Conservation (phyloP, 2,329 filamentous ascomycete species). For the Elsinoe australis region DNA sequence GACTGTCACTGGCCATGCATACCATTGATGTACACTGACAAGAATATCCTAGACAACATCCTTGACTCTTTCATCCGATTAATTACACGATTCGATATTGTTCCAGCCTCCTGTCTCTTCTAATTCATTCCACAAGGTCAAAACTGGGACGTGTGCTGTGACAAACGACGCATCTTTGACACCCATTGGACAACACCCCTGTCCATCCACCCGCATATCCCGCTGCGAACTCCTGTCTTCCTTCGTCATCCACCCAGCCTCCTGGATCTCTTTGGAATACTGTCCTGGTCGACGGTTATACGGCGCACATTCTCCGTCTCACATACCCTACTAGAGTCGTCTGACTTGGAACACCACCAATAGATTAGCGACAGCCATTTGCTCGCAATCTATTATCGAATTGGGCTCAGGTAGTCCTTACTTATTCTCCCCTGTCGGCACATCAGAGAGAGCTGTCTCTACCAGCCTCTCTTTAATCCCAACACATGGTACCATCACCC, state of each 20-base stretch:
- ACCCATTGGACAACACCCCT: conserved; percentile 9
- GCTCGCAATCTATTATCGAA: background rate
- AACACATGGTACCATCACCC: conserved; percentile 5
- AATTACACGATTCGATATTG: conserved; percentile 4
- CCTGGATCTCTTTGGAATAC: background rate
- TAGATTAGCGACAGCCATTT: background rate
- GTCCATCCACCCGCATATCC: conserved; percentile 12
- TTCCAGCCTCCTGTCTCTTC: conserved; percentile 9
- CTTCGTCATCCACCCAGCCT: conserved; percentile 12
- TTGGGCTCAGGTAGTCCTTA: conserved; percentile 12
- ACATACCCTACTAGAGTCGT: background rate
- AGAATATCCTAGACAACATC: conserved; percentile 11
- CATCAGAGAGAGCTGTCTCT: conserved; percentile 12
- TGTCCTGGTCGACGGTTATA: conserved; percentile 12
- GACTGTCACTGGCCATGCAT: background rate
- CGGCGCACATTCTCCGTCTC: too few species aligned
- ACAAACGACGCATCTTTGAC: conserved; percentile 6
- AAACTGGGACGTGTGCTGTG: background rate
- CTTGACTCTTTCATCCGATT: conserved; percentile 6
- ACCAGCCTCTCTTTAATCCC: conserved; percentile 10
- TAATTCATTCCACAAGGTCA: background rate
- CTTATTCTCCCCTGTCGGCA: background rate
- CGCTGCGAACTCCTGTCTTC: conserved; percentile 16
- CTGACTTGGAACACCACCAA: conserved; percentile 1
- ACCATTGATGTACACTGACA: background rate